phyloP scores from a whole-genome alignment of 2,329 filamentous ascomycete species.

The Fusarium nelsonii region DNA sequence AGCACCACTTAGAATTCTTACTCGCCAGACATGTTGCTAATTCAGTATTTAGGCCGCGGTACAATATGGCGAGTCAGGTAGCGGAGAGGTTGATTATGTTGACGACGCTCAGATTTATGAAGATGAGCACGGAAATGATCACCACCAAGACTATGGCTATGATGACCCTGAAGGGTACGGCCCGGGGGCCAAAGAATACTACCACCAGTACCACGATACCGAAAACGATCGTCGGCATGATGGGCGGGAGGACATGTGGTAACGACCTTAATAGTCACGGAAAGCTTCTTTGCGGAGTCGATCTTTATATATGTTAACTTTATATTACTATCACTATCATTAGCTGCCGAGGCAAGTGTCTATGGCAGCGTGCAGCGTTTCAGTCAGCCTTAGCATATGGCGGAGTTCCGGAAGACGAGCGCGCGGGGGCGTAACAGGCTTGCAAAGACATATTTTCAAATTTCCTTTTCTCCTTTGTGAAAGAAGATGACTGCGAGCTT shows the following conservation, averaged over 20 bases:
- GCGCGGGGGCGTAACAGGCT: conserved; percentile 40
- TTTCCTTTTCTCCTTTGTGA: conserved; percentile 35
- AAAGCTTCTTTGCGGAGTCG: conserved; percentile 28
- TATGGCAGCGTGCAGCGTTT: conserved; percentile 43
- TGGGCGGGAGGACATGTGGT: conserved; percentile 60
- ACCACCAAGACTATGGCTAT: conserved; percentile 55
- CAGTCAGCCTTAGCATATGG: conserved; percentile 51
- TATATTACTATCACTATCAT: conserved; percentile 37
- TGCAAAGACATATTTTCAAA: conserved; percentile 32
- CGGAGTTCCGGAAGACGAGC: conserved; percentile 52
- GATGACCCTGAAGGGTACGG: conserved; percentile 55
- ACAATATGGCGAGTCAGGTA: conserved; percentile 61
- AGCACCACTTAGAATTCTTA: conserved; percentile 44
- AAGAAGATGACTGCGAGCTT: conserved; percentile 29
- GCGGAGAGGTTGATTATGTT: conserved; percentile 62
- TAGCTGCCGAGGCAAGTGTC: conserved; percentile 36
- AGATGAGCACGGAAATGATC: conserved; percentile 62
- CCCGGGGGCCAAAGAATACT: conserved; percentile 58
- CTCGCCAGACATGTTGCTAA: conserved; percentile 5
- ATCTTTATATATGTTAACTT: conserved; percentile 44
- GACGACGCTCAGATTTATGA: conserved; percentile 67
- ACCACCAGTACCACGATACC: conserved; percentile 56
- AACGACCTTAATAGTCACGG: conserved; percentile 36
- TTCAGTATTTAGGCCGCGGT: conserved; percentile 54
- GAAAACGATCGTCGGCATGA: conserved; percentile 53